Base-by-base conservation (phyloP, 371 early-diverging fungal species). In the Mycotypha africana region DNA sequence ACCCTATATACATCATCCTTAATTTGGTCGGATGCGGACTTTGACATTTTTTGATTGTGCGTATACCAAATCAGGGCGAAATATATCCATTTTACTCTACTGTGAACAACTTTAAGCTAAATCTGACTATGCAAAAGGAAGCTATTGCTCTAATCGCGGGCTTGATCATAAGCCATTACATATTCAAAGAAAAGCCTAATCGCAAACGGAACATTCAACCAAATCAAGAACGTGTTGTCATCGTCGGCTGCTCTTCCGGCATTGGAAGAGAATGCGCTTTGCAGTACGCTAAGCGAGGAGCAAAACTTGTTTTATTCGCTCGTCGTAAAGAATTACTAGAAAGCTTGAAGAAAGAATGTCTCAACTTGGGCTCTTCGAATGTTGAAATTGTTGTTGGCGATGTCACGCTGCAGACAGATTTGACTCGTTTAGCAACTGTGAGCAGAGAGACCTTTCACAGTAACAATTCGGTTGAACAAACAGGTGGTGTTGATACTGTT, bases 191-290 rank as follows among this genome's bases (percentile, higher is more conserved):
- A 23, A 43, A 44, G 17, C 28, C 25, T 7, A 41, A 42, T 12
- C 56, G 56, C 7, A 46, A 31, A 38, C 34, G 23, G 1, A 45
- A 32, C 19, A 12, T 70, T 10, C 36, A 51, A 14, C 39, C 52
- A 2, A 24, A 47, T 6, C 45, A 54, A n/a, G 84, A 81, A 58
- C 64, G 70, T 20, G 89, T 88, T 1, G 78, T 89, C 2, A 77
- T 92, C 41, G 61, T 91, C 14, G 93, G 92, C 0, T 85, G 87
- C 20, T 86, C 88, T 12, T 85, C 86, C 25, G 93, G 93, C 4
- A 87, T 92, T 20, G 93, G 93, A 5, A 60, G 65, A 34, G 78
- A 76, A 19, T 48, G 81, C 26, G 91, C 91, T 0, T 64, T 84
- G 0, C 58, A 70, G 30, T 92, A 89, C 62, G 89, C 93, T 8